These are phyloP conservation scores for Colletotrichum agaves DNA, from an alignment of 2,329 filamentous ascomycete genomes.

Conservation along the genomic window DNA sequence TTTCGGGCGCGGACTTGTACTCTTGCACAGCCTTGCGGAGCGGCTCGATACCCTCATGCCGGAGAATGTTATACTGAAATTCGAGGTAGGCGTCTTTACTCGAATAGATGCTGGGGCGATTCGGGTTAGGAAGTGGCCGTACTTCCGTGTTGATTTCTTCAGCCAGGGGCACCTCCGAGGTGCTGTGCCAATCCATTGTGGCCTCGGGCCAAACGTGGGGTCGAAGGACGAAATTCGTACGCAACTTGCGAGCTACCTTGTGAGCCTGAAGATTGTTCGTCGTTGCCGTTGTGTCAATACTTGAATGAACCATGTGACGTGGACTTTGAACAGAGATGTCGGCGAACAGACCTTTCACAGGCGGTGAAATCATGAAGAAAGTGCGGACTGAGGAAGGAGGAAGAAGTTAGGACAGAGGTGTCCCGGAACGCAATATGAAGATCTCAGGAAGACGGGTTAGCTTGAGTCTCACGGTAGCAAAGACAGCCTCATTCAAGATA, in stretches of 20 bases:
- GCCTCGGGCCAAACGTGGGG: not conserved
- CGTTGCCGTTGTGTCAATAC: too few relatives aligned
- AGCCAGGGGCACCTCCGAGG: conserved; percentile 65
- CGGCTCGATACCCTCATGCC: conserved; percentile 78
- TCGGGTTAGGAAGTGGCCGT: conserved; percentile 55
- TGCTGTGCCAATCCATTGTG: not conserved
- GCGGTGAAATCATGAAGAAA: too few relatives aligned
- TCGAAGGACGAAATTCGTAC: not conserved
- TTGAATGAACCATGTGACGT: too few relatives aligned
- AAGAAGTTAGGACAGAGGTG: too few relatives aligned
- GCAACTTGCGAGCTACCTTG: not conserved
- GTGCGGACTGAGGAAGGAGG: too few relatives aligned
- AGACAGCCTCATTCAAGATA: too few relatives aligned
- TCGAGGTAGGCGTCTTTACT: conserved; percentile 74
- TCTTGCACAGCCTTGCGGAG: conserved; percentile 73
- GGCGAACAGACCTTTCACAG: too few relatives aligned
- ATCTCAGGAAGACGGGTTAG: too few relatives aligned
- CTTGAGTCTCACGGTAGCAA: too few relatives aligned
- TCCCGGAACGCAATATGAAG: too few relatives aligned
- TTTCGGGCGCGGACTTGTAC: conserved; percentile 62
- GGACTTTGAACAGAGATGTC: too few relatives aligned
- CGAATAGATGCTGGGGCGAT: conserved; percentile 66
- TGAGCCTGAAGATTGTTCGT: too few relatives aligned
- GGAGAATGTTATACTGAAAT: conserved; percentile 78
- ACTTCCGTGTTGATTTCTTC: conserved; percentile 60